Evolutionary conservation across 257 asterid genomes (phyloP).

Genomic region (Fraxinus americana): DNA sequence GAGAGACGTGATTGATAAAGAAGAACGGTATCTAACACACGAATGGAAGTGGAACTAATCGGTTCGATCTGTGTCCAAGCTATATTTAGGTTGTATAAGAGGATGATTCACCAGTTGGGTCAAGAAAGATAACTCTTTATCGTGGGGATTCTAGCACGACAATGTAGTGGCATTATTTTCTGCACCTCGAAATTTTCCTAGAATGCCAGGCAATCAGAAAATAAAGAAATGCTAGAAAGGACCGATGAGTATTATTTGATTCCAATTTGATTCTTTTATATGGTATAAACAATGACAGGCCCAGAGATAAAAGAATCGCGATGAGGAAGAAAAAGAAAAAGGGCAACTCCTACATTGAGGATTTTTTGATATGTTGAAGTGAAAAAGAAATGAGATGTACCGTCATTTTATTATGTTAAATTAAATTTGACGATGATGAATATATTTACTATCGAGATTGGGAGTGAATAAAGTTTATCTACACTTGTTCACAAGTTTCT

Average conservation of each 20-base stretch:
- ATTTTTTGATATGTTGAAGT: no score
- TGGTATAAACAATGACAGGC: no score
- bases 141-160: not conserved
- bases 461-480: no score
- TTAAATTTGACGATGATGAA: no score
- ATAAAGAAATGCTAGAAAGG: not conserved
- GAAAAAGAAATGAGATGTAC: no score
- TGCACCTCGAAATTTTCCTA: not conserved
- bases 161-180: not conserved
- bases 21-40: conserved; percentile 38
- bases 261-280: no score
- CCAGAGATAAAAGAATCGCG: no score
- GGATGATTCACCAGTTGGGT: not conserved
- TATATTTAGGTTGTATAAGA: not conserved
- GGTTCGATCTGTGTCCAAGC: not conserved
- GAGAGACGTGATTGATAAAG: conserved; percentile 46
- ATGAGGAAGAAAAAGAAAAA: no score
- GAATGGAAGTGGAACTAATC: conserved; percentile 10
- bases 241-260: not conserved
- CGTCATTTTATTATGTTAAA: no score
- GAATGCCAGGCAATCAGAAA: not conserved
- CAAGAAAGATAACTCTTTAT: not conserved
- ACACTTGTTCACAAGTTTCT: no score
- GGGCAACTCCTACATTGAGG: no score
- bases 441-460: no score